phyloP scores from a whole-genome alignment of 2,329 filamentous ascomycete genomes.

The Rhinocladiella similis region DNA sequence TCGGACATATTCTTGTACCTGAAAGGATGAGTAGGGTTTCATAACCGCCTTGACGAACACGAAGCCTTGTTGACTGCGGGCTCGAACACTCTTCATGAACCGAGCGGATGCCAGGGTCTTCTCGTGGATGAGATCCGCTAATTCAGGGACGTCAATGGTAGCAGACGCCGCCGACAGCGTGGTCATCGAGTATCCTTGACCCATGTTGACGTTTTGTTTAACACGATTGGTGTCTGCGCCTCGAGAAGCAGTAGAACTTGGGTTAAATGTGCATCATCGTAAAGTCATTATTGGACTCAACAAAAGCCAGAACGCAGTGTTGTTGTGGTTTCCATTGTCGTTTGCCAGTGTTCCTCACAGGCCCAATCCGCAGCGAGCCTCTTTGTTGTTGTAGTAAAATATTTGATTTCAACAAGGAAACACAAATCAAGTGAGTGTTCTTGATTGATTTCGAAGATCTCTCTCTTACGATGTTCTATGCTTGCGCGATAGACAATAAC shows the following conservation, averaged over 20 bases:
- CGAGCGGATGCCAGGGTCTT: slow-evolving; percentile 86
- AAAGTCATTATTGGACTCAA: background rate
- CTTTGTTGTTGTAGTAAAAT: too few species aligned
- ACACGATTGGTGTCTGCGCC: background rate
- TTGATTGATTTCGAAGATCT: too few species aligned
- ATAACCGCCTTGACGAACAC: slow-evolving; percentile 93
- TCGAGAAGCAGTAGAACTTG: background rate
- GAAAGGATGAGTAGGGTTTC: slow-evolving; percentile 83
- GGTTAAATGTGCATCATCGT: too few species aligned
- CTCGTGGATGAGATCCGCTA: slow-evolving; percentile 88
- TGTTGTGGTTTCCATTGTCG: background rate
- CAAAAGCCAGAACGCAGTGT: background rate
- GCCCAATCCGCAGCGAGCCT: background rate
- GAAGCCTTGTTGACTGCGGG: slow-evolving; percentile 83
- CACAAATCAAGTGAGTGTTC: too few species aligned
- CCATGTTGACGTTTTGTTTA: slow-evolving; percentile 61
- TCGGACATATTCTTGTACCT: slow-evolving; percentile 75
- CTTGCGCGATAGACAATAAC: background rate
- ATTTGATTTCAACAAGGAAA: too few species aligned
- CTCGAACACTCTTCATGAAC: slow-evolving; percentile 95
- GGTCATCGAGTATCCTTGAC: slow-evolving; percentile 92
- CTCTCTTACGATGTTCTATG: too few species aligned
- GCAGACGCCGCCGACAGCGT: slow-evolving; percentile 88
- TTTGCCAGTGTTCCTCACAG: background rate
- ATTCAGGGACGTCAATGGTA: slow-evolving; percentile 89